Conservation (phyloP, 2,329 filamentous ascomycete genomes). For the Hirsutella rhossiliensis region DNA sequence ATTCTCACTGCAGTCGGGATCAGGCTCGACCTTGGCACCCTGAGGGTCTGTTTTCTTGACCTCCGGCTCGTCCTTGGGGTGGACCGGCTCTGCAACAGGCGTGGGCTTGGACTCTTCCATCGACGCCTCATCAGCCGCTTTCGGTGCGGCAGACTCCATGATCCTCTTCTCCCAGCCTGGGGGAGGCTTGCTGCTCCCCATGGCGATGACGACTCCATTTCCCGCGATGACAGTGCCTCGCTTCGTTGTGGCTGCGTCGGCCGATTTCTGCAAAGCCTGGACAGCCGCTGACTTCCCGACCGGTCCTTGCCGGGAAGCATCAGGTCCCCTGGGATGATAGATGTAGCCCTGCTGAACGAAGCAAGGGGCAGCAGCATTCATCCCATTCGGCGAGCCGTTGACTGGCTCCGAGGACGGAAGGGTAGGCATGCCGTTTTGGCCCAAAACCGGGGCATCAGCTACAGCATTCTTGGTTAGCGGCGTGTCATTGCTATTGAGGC, state of each 20-base stretch:
- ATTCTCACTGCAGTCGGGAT: too few species aligned
- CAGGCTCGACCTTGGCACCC: not conserved
- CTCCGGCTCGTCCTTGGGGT: too few species aligned
- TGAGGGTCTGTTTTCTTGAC: too few species aligned
- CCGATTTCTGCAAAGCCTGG: conserved; percentile 16
- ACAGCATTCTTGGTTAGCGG: conserved; percentile 5
- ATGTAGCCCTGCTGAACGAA: conserved; percentile 13
- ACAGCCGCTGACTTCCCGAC: conserved; percentile 1
- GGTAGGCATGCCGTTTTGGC: conserved; percentile 15
- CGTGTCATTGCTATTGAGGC: not conserved
- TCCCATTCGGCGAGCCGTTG: conserved; percentile 8
- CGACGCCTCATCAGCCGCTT: not conserved
- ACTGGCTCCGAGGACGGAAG: conserved; percentile 10
- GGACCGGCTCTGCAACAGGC: not conserved
- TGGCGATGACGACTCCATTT: conserved; percentile 6
- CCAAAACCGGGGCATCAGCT: conserved; percentile 17
- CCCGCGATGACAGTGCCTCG: not conserved
- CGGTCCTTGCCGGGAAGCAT: not conserved
- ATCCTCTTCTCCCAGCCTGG: not conserved
- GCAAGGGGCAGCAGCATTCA: conserved; percentile 8
- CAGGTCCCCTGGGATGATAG: conserved; percentile 7
- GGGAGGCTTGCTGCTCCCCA: conserved; percentile 6
- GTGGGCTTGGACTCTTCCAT: not conserved
- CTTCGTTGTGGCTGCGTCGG: conserved; percentile 10
- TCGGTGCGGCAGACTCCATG: not conserved